Percentiles rank a stretch among this genome's conserved stretches.
These are phyloP conservation scores for Prunella vulgaris DNA, from an alignment of 257 asterid species.

Conservation along the genomic window DNA sequence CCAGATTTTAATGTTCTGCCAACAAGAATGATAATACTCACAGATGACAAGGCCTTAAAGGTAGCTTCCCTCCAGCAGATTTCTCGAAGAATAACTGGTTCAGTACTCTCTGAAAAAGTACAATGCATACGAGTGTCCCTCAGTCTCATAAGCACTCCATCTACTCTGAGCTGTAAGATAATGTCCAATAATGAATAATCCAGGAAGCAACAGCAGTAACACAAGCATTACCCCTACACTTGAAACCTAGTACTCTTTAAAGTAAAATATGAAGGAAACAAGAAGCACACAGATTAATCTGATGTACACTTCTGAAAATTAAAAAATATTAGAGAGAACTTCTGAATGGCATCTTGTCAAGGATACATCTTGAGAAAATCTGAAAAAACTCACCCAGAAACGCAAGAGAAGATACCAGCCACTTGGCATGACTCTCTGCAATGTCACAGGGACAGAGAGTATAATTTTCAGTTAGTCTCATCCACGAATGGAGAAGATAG, in stretches of 20 bases:
- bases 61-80: slow-evolving; percentile 92
- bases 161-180: slow-evolving; percentile 87
- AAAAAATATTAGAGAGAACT: slow-evolving; percentile 9
- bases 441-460: slow-evolving; percentile 19
- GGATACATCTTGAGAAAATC: slow-evolving; percentile 12
- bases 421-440: slow-evolving; percentile 98
- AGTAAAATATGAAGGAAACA: slow-evolving; percentile 10
- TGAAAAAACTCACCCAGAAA: slow-evolving; percentile 73
- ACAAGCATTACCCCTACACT: slow-evolving; percentile 8
- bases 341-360: slow-evolving; percentile 6
- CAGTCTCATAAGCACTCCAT: slow-evolving; percentile 95
- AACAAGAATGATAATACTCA: slow-evolving; percentile 30
- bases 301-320: neutral
- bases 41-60: slow-evolving; percentile 58
- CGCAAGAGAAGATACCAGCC: slow-evolving; percentile 97
- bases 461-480: slow-evolving; percentile 12
- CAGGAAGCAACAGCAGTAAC: slow-evolving; percentile 15
- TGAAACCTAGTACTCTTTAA: slow-evolving; percentile 2
- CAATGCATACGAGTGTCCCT: slow-evolving; percentile 97
- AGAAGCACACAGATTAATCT: neutral
- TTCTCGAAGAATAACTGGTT: slow-evolving; percentile 75
- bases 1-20: neutral
- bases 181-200: slow-evolving; percentile 20
- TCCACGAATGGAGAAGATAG: slow-evolving; percentile 9
- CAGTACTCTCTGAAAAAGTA: slow-evolving; percentile 40